Conservation (phyloP, 2,329 filamentous ascomycete species). For the Fusarium armeniacum region DNA sequence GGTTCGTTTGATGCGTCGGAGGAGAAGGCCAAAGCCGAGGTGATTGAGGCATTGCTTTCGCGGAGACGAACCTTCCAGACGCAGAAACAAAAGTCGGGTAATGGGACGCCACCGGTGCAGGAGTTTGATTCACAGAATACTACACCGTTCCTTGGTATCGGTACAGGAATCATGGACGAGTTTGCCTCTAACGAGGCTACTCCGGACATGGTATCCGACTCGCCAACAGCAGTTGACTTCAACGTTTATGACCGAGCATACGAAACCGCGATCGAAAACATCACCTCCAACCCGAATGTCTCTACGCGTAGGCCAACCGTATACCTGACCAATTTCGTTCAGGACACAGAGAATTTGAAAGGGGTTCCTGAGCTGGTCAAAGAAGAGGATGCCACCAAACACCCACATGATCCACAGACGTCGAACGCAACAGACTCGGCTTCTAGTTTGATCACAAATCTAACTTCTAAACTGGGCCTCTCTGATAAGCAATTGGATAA, state of each 20-base stretch:
- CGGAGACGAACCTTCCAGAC: conserved; percentile 61
- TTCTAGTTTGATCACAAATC: conserved; percentile 39
- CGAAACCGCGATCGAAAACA: conserved; percentile 80
- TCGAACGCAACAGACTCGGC: conserved; percentile 34
- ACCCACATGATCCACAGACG: conserved; percentile 18
- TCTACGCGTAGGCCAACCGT: conserved; percentile 59
- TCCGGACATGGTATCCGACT: conserved; percentile 78
- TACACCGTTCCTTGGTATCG: conserved; percentile 81
- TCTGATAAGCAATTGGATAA: conserved; percentile 25
- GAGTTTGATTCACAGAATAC: conserved; percentile 64
- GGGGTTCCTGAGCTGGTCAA: conserved; percentile 55
- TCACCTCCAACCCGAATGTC: conserved; percentile 61
- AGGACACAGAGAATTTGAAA: conserved; percentile 59
- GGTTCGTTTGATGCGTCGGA: conserved; percentile 45
- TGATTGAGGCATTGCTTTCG: conserved; percentile 64
- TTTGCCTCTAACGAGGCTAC: conserved; percentile 58
- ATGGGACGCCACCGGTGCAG: conserved; percentile 65
- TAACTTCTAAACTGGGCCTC: conserved; percentile 44
- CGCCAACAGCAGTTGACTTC: conserved; percentile 85
- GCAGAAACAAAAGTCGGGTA: conserved; percentile 56
- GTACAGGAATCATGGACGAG: conserved; percentile 70
- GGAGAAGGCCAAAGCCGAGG: conserved; percentile 59
- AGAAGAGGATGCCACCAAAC: conserved; percentile 33
- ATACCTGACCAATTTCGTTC: conserved; percentile 65
- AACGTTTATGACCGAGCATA: conserved; percentile 93